These are phyloP conservation scores for Talaromyces atroroseus DNA, from an alignment of 2,329 filamentous ascomycete species.

Conservation along the genomic window DNA sequence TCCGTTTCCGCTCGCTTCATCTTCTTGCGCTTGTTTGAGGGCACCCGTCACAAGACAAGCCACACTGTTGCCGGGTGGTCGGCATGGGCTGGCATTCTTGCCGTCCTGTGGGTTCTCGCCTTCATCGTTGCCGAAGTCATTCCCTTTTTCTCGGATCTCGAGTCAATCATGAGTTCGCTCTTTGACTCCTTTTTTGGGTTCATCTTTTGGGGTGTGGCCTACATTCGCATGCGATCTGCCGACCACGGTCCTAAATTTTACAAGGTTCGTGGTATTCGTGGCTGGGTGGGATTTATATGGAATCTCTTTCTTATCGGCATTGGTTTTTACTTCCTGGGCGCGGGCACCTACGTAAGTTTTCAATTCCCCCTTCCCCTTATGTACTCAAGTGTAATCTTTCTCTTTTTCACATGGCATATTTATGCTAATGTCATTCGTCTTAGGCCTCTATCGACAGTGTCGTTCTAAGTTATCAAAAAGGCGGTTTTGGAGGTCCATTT, in stretches of 20 bases:
- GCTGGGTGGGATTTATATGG: slow-evolving; percentile 44
- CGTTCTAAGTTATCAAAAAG: slow-evolving; percentile 62
- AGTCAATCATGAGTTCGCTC: slow-evolving; percentile 58
- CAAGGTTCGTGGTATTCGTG: slow-evolving; percentile 36
- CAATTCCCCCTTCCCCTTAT: slow-evolving; percentile 45
- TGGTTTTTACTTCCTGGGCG: slow-evolving; percentile 74
- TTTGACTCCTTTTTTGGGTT: slow-evolving; percentile 81
- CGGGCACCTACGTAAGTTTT: slow-evolving; percentile 65
- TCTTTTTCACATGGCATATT: not conserved
- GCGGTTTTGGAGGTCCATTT: slow-evolving; percentile 66
- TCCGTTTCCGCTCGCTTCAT: slow-evolving; percentile 85
- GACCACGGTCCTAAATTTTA: slow-evolving; percentile 39
- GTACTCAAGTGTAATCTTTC: not conserved
- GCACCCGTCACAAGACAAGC: slow-evolving; percentile 69
- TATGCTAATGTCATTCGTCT: not conserved
- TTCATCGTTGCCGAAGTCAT: slow-evolving; percentile 92
- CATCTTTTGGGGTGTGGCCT: slow-evolving; percentile 66
- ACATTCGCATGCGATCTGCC: slow-evolving; percentile 39
- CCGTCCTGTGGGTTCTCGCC: slow-evolving; percentile 65
- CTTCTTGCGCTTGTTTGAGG: slow-evolving; percentile 82
- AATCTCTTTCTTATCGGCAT: slow-evolving; percentile 69
- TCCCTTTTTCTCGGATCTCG: slow-evolving; percentile 77
- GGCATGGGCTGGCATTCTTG: slow-evolving; percentile 69
- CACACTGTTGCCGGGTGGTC: slow-evolving; percentile 80
- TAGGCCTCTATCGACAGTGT: slow-evolving; percentile 41